phyloP scores from a whole-genome alignment of 2,329 filamentous ascomycete genomes.

The Incumbomyces lentus region DNA sequence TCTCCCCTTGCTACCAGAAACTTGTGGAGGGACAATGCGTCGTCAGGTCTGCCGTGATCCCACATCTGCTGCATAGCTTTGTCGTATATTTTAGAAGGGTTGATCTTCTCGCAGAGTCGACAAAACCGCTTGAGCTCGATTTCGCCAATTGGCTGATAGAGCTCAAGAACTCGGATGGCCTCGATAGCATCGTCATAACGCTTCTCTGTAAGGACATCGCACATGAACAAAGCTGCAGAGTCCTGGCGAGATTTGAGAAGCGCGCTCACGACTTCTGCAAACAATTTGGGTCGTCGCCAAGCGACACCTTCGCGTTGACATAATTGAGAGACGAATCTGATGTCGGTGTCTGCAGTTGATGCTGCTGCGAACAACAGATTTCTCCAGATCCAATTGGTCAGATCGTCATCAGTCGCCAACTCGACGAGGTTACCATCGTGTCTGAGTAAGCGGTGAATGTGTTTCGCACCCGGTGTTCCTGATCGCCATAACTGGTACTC shows the following conservation, averaged over 20 bases:
- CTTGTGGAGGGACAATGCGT: conserved; percentile 38
- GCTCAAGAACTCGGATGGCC: conserved; percentile 3
- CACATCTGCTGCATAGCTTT: conserved; percentile 33
- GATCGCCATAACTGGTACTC: conserved; percentile 33
- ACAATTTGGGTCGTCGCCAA: conserved; percentile 29
- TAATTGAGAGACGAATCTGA: conserved; percentile 12
- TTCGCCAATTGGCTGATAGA: too few species aligned
- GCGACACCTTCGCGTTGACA: conserved; percentile 9
- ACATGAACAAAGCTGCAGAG: conserved; percentile 16
- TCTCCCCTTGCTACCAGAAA: conserved; percentile 34
- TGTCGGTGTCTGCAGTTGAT: conserved; percentile 6
- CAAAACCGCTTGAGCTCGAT: conserved; percentile 28
- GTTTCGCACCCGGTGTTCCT: conserved; percentile 31
- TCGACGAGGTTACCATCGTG: conserved; percentile 14
- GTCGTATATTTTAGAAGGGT: conserved; percentile 34
- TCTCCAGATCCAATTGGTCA: conserved; percentile 11
- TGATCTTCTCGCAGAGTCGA: conserved; percentile 31
- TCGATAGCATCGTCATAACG: conserved; percentile 13
- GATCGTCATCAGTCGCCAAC: conserved; percentile 14
- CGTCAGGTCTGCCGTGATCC: conserved; percentile 26
- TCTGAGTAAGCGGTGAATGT: conserved; percentile 28
- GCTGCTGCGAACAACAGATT: conserved; percentile 15
- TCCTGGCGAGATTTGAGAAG: conserved; percentile 23
- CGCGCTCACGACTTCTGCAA: conserved; percentile 35
- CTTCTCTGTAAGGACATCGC: conserved; percentile 8